Conservation (phyloP, 345 rosid species). For the Hypericum androsaemum region DNA sequence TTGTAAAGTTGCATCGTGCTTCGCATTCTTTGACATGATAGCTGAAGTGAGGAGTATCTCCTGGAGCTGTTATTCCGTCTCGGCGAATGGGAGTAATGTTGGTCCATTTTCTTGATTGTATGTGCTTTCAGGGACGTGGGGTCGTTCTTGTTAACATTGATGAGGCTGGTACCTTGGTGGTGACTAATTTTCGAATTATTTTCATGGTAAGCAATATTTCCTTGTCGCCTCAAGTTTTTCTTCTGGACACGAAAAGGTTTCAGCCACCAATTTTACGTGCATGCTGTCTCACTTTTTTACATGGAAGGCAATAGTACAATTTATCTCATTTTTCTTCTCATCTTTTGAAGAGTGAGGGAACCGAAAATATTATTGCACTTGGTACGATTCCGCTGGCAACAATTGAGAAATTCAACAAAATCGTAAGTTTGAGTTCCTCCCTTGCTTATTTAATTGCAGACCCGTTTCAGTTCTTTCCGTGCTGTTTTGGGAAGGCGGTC, state of each 20-base stretch:
- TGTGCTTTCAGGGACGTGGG: conserved; percentile 58
- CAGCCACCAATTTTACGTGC: conserved; percentile 12
- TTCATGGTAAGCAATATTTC: conserved; percentile 55
- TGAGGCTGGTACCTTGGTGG: conserved; percentile 71
- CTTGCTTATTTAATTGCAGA: not conserved
- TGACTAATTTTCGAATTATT: conserved; percentile 87
- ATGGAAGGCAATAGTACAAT: not conserved
- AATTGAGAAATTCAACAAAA: conserved; percentile 87
- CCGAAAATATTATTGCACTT: conserved; percentile 54
- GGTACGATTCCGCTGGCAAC: conserved; percentile 80
- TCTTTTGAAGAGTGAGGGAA: conserved; percentile 62
- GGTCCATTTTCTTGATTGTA: not conserved
- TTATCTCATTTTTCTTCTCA: conserved; percentile 7
- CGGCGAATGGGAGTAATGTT: too few species aligned
- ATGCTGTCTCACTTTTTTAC: not conserved
- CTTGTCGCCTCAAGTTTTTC: not conserved
- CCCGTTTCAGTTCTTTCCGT: not conserved
- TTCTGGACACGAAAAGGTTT: not conserved
- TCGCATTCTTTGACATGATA: too few species aligned
- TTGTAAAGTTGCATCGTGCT: too few species aligned
- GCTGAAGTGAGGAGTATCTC: too few species aligned
- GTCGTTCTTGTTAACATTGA: conserved; percentile 79
- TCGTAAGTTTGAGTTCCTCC: conserved; percentile 33
- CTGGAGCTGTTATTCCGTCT: too few species aligned
- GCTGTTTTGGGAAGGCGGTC: too few species aligned